Base-by-base conservation (phyloP, 768 basidiomycete species). In the Cantharellus anzutake region DNA sequence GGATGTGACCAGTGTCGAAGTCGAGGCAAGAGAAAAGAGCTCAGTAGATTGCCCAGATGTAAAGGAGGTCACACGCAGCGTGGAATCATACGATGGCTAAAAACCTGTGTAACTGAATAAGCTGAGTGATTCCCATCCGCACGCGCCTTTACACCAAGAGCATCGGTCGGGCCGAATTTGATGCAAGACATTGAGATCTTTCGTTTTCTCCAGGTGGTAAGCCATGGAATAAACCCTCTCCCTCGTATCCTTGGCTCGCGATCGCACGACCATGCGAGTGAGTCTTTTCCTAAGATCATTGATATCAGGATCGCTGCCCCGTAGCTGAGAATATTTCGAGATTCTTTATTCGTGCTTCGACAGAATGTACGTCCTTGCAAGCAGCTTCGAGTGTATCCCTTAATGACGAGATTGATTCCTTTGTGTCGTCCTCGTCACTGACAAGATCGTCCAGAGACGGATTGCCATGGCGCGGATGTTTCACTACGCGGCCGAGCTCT, bases 51-150 rank as follows among this genome's bases (percentile, higher is more conserved):
- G 71, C 1, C 83, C 83, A 1, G 84, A 79, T 16, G 78, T 78
- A 62, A 91, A 85, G 2, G 83, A 85, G 16, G 86, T 73, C 55
- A 72, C 73, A 29, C 88, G 82, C 61, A 91, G 70, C 2, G 83
- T 88, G 65, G 81, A 82, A 65, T 91, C 88, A 63, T 91, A 91
- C 5, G 88, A 79, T 51, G 80, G 82, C 5, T 90, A 66, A 81
- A 89, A 7, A 90, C 70, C 87, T 89, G 60, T 5, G 34, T 29
- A 63, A 7, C 41, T 29, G 41, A 52, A 38, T 29, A 42, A 61
- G 1, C 20, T 20, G 5, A 34, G 5, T 7, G 7, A 41, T 55
- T 7, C 7, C 5, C 5, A 57, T 29, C 7, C 14, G 7, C n/a
- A n/a, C n/a, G n/a, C n/a, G n/a, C n/a, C n/a, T 11, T 29, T 4